Conservation (phyloP, 2,329 filamentous ascomycete genomes). For the Lasiodiplodia gonubiensis region DNA sequence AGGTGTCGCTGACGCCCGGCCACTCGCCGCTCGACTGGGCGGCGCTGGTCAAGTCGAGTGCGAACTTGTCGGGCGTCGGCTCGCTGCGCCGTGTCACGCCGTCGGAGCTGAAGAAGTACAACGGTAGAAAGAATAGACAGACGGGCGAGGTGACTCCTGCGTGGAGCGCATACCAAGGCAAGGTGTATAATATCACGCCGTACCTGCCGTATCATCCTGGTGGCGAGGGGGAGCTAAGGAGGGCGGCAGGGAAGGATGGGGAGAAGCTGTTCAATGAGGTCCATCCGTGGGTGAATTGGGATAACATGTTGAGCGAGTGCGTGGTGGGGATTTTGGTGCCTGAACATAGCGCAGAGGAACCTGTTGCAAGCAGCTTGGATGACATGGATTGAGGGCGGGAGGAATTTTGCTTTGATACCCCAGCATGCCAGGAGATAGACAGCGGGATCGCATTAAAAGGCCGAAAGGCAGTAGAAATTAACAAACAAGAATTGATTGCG, state of each 20-base stretch:
- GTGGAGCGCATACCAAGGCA: slow-evolving; percentile 88
- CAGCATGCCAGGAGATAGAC: slow-evolving; percentile 3
- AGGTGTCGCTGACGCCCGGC: slow-evolving; percentile 84
- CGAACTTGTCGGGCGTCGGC: slow-evolving; percentile 55
- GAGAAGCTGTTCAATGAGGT: slow-evolving; percentile 67
- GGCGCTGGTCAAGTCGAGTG: slow-evolving; percentile 74
- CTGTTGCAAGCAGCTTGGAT: slow-evolving; percentile 51
- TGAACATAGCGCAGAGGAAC: slow-evolving; percentile 53
- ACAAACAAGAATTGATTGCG: neutral
- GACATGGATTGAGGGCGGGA: slow-evolving; percentile 62
- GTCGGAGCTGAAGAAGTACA: slow-evolving; percentile 76
- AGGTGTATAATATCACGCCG: slow-evolving; percentile 92
- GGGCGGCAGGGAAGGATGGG: slow-evolving; percentile 75
- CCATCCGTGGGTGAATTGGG: slow-evolving; percentile 73
- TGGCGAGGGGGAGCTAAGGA: slow-evolving; percentile 79
- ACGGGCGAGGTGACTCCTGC: slow-evolving; percentile 51
- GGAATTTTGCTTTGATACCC: slow-evolving; percentile 22
- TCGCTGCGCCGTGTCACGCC: slow-evolving; percentile 77
- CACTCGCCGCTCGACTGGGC: slow-evolving; percentile 98
- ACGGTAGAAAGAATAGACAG: slow-evolving; percentile 81
- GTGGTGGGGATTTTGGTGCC: slow-evolving; percentile 66
- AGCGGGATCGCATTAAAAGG: neutral
- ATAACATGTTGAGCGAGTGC: slow-evolving; percentile 67
- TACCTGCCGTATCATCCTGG: slow-evolving; percentile 93
- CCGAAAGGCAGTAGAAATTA: neutral